phyloP scores from a whole-genome alignment of 2,329 filamentous ascomycete genomes.

The Sphaceloma murrayae region DNA sequence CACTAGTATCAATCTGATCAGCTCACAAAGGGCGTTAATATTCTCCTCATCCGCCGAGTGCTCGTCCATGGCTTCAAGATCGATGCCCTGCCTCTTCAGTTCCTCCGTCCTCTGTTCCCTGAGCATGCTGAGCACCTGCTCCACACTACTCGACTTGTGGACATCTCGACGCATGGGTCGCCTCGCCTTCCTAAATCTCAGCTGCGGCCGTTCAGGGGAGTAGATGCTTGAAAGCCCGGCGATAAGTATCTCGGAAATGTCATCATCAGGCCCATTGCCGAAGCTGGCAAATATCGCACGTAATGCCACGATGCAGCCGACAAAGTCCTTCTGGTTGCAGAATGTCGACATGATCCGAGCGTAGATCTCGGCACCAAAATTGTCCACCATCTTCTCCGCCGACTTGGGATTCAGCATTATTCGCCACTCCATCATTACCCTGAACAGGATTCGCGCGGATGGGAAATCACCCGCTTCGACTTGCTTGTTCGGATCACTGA shows the following conservation, averaged over 20 bases:
- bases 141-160: constrained; percentile 5
- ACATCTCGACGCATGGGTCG: constrained; percentile 13
- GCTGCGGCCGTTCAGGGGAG: neutral
- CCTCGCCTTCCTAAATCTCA: constrained; percentile 15
- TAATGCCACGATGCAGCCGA: constrained; percentile 17
- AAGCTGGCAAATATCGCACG: constrained; percentile 16
- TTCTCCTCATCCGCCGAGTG: constrained; percentile 7
- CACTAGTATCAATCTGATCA: constrained; percentile 17
- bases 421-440: constrained; percentile 17
- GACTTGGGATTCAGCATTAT: neutral
- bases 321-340: constrained; percentile 18
- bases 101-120: constrained; percentile 2
- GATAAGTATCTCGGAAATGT: constrained; percentile 16
- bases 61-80: neutral
- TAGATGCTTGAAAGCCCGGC: constrained; percentile 15
- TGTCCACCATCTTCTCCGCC: neutral
- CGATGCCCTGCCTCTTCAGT: constrained; percentile 9
- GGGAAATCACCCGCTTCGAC: neutral
- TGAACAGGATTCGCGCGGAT: constrained; percentile 17
- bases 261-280: constrained; percentile 13
- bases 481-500: neutral
- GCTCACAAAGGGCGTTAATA: constrained; percentile 17
- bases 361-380: constrained; percentile 16
- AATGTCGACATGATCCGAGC: constrained; percentile 18
- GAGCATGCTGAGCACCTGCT: constrained; percentile 13